Evolutionary conservation across 2,329 filamentous ascomycete genomes (phyloP).

Genomic region (Aspergillus awamori): DNA sequence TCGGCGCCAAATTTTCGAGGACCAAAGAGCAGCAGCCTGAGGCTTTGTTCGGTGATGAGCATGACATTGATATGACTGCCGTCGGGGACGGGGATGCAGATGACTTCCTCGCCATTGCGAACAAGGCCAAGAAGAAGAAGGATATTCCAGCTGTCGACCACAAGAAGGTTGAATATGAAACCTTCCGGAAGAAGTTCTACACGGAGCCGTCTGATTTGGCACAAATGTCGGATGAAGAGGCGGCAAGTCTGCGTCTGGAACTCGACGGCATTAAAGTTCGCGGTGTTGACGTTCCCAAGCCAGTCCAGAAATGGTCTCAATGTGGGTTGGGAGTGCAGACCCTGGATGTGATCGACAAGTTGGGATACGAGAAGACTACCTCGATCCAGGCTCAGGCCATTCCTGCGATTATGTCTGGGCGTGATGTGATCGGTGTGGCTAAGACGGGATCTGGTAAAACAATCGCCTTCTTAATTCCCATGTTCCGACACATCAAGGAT

Average conservation of each 20-base stretch:
- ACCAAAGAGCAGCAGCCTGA: slow-evolving; percentile 70
- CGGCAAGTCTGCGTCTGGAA: slow-evolving; percentile 78
- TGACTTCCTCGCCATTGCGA: slow-evolving; percentile 64
- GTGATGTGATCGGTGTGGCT: slow-evolving; percentile 93
- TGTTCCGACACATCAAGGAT: slow-evolving; percentile 98
- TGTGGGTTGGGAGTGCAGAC: slow-evolving; percentile 87
- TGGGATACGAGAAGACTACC: slow-evolving; percentile 87
- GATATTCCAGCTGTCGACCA: slow-evolving; percentile 90
- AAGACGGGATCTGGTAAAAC: slow-evolving; percentile 99
- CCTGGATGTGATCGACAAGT: slow-evolving; percentile 76
- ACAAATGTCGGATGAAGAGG: slow-evolving; percentile 81
- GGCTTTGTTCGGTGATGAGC: slow-evolving; percentile 82
- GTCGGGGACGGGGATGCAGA: slow-evolving; percentile 65
- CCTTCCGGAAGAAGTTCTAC: slow-evolving; percentile 94
- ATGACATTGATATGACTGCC: slow-evolving; percentile 69
- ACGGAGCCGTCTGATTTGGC: slow-evolving; percentile 82
- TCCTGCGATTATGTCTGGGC: slow-evolving; percentile 91
- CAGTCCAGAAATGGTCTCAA: slow-evolving; percentile 95
- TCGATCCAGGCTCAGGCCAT: slow-evolving; percentile 95
- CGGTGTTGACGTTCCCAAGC: slow-evolving; percentile 85
- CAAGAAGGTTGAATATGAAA: slow-evolving; percentile 78
- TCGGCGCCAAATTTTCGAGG: slow-evolving; percentile 40
- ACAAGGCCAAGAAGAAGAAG: slow-evolving; percentile 82
- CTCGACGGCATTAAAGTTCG: slow-evolving; percentile 94
- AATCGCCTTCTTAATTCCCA: slow-evolving; percentile 89